Evolutionary conservation across 495 filamentous ascomycete species (phyloP).

Genomic region (Neurospora sp.): DNA sequence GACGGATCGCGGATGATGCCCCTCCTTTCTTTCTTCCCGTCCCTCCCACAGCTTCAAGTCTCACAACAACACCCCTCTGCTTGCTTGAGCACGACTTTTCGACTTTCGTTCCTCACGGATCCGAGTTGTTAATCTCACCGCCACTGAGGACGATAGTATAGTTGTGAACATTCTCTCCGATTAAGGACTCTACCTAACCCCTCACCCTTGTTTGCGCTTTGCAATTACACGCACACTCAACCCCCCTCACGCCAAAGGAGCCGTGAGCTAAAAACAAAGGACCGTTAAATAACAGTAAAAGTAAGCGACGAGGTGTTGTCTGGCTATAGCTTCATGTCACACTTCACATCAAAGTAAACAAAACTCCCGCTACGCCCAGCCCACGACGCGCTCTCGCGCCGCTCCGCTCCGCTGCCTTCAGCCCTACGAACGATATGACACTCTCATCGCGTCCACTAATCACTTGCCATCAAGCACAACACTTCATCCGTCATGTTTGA

Average conservation of each 20-base stretch:
- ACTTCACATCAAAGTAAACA: not conserved
- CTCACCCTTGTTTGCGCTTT: not conserved
- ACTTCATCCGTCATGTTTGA: not conserved
- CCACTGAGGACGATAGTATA: not conserved
- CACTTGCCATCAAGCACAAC: not conserved
- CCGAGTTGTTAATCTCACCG: not conserved
- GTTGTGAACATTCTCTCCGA: not conserved
- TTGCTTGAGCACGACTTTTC: not conserved
- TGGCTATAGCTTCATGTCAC: not conserved
- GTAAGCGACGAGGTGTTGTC: not conserved
- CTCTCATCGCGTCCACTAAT: not conserved
- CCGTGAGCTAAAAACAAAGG: not conserved
- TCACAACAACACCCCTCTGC: not conserved
- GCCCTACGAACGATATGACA: not conserved
- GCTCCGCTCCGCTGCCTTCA: not conserved
- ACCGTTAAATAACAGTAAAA: not conserved
- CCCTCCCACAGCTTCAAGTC: not conserved
- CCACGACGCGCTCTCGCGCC: not conserved
- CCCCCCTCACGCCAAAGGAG: not conserved
- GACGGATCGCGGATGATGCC: not conserved
- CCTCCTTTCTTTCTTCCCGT: not conserved
- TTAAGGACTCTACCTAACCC: not conserved
- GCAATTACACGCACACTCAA: not conserved
- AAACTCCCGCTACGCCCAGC: not conserved
- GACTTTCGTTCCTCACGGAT: not conserved